Percentiles rank a stretch among this genome's conserved stretches.
Conservation (phyloP, 2,329 filamentous ascomycete genomes). For the Dactylellina leptospora region DNA sequence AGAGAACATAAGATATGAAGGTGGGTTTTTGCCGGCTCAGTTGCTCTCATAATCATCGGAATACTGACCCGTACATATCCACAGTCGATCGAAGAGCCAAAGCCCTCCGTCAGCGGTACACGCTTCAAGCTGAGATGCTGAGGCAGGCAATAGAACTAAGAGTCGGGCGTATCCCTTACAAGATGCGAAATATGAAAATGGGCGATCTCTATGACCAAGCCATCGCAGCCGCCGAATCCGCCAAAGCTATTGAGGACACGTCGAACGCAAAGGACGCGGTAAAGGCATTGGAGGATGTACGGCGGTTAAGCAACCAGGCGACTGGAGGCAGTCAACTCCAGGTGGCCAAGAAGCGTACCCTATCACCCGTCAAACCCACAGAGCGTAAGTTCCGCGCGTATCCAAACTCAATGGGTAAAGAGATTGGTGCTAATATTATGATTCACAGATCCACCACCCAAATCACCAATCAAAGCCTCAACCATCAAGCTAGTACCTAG, state of each 20-base stretch:
- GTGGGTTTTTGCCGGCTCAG: constrained; percentile 7
- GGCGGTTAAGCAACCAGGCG: constrained; percentile 27
- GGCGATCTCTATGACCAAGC: constrained; percentile 46
- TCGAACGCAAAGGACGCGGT: constrained; percentile 24
- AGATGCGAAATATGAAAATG: constrained; percentile 50
- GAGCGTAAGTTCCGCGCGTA: constrained; percentile 9
- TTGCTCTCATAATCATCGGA: not conserved
- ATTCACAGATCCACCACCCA: constrained; percentile 1
- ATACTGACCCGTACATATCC: not conserved
- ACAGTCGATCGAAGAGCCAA: constrained; percentile 41
- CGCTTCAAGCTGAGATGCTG: constrained; percentile 46
- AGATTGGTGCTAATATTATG: not conserved
- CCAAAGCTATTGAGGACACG: constrained; percentile 10
- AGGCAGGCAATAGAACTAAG: constrained; percentile 44
- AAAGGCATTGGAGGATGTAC: constrained; percentile 43
- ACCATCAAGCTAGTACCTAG: constrained; percentile 41
- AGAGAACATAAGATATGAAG: constrained; percentile 49
- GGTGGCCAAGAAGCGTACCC: constrained; percentile 34
- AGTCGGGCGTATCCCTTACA: constrained; percentile 43
- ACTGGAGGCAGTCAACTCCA: constrained; percentile 14
- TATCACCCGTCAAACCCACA: constrained; percentile 27
- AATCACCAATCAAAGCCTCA: constrained; percentile 27
- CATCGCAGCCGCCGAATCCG: constrained; percentile 12
- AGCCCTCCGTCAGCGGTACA: constrained; percentile 42
- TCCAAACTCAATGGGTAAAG: not conserved